A percentile compares a stretch with the other conserved stretches of the same genome.
Conservation (phyloP, 2,329 filamentous ascomycete species). For the Sporothrix luriei region DNA sequence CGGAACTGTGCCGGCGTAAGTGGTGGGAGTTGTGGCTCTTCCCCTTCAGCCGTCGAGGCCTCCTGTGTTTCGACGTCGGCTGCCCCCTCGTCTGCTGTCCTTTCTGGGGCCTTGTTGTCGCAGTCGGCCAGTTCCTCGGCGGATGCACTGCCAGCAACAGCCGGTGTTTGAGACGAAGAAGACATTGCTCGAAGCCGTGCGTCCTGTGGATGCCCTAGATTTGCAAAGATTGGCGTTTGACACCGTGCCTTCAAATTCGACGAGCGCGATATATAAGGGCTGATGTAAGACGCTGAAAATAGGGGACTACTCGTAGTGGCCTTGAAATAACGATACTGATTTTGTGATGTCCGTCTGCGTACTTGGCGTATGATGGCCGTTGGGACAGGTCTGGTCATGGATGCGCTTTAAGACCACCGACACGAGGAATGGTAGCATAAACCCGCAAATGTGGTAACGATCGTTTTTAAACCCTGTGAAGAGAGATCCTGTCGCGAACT, state of each 20-base stretch:
- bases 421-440: conserved; percentile 15
- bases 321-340: background rate
- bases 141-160: background rate
- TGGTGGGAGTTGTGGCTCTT: conserved; percentile 53
- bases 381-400: conserved; percentile 16
- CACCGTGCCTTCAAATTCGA: background rate
- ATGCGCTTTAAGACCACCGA: conserved; percentile 9
- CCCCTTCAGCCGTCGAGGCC: conserved; percentile 19
- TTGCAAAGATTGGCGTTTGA: background rate
- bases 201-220: background rate
- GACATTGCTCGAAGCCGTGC: background rate
- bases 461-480: background rate
- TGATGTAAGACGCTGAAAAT: background rate
- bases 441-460: background rate
- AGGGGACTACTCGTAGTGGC: background rate
- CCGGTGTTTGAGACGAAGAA: background rate
- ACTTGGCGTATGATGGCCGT: conserved; percentile 6
- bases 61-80: background rate
- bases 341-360: conserved; percentile 2
- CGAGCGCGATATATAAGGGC: background rate
- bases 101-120: background rate
- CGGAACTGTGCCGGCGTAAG: conserved; percentile 68
- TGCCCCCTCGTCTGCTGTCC: background rate
- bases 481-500: background rate
- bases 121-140: background rate